Evolutionary conservation across 371 early-diverging fungal genomes (phyloP), one percentile per base, ranked within the genome.

Genomic region (Batrachochytrium dendrobatidis): DNA sequence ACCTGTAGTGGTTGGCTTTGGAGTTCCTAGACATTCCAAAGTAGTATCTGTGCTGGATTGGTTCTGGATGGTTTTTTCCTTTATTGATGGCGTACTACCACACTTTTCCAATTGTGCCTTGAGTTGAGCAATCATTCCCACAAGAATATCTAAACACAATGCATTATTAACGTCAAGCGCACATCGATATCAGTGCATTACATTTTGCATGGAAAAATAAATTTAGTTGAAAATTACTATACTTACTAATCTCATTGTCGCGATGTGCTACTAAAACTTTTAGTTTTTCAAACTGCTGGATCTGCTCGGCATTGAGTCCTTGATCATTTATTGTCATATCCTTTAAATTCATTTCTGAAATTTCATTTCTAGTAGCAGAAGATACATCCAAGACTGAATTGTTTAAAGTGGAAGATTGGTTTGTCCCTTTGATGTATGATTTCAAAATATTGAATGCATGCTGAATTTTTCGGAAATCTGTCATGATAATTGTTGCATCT

Each of bases 231-330:
- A 17, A 28, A 25, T 15, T 10, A 3, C 29, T 43, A 28, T 10
- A 53, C 69, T 33, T 59, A 76, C 76, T 75, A 34, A 82, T 82
- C 56, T 82, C 83, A 46, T 78, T 81, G 63, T 82, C 78, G 10
- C 83, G 55, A 53, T 82, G 79, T 1, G 58, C 63, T 15, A 79
- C 31, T 17, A 76, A 61, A 28, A 45, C 48, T 45, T 65, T 48
- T n/a, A 82, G 60, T 34, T 65, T 67, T 52, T 66, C 52, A 2
- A 71, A 22, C 55, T 77, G 69, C 24, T 56, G 2, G 20, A 48
- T 12, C 53, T 63, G 53, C 22, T 34, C 45, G 56, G 25, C 24
- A 7, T 22, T 25, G 25, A 48, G 49, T 48, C 49, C 49, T 6
- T 48, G 6, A 18, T 22, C 29, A 18, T 48, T 48, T 22, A 32